A percentile compares a stretch with the other conserved stretches of the same genome.
These are phyloP conservation scores for Pythium plurisporium DNA, from an alignment of 352 stramenopile species.

Conservation along the genomic window DNA sequence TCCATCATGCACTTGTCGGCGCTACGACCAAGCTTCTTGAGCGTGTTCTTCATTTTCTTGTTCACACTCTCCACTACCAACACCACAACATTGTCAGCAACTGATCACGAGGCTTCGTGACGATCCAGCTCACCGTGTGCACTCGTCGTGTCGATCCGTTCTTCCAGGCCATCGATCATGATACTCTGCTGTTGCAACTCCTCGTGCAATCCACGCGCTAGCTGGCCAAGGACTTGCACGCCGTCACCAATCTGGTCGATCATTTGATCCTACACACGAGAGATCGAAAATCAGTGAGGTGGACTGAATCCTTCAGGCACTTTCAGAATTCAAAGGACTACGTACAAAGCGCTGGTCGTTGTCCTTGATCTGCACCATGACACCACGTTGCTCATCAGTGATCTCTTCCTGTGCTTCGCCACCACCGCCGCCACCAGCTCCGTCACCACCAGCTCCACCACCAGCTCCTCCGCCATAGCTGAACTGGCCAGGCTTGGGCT, in stretches of 20 bases:
- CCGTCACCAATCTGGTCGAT: conserved; percentile 82
- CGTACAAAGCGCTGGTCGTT: conserved; percentile 84
- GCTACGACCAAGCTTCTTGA: conserved; percentile 63
- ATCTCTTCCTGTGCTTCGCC: conserved; percentile 46
- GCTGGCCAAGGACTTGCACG: conserved; percentile 71
- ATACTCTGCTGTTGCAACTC: conserved; percentile 84
- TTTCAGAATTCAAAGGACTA: not conserved
- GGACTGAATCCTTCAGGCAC: not conserved
- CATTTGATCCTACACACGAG: conserved; percentile 59
- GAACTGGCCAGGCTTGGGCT: conserved; percentile 22
- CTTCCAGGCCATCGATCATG: conserved; percentile 81
- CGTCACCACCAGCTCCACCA: conserved; percentile 20
- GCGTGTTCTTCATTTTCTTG: conserved; percentile 83
- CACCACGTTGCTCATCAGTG: conserved; percentile 57
- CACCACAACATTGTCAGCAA: not conserved
- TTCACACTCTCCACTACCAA: conserved; percentile 74
- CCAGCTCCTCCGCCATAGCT: conserved; percentile 19
- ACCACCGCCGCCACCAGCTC: conserved; percentile 25
- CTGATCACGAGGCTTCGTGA: too few species aligned
- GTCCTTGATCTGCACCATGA: conserved; percentile 71
- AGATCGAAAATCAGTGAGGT: not conserved
- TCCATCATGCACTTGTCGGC: conserved; percentile 88
- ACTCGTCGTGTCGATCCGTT: conserved; percentile 76
- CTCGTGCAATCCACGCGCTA: conserved; percentile 75
- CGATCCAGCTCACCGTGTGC: conserved; percentile 56